Base-by-base conservation (phyloP, 805 yeast species). In the Helenozyma baotianmanensis region DNA sequence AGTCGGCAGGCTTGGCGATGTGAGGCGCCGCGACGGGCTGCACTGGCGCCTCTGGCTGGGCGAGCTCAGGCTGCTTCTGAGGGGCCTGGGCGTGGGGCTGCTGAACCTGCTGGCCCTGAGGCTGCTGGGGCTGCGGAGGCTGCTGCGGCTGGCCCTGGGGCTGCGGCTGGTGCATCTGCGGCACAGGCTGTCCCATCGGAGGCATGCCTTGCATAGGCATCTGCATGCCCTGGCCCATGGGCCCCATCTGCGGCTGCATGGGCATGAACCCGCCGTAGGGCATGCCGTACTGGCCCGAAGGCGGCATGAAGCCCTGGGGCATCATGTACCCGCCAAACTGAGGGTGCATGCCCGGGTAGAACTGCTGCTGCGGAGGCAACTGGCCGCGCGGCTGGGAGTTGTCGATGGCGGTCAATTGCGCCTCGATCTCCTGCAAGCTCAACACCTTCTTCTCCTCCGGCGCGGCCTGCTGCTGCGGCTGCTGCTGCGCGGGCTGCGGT, bases 371-470 rank as follows among this genome's bases (percentile, higher is more conserved):
- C 14, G 33, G 40, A 14, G 38, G 43, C 29, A 33, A 33, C 45
- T 30, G 50, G 51, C 33, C 46, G 43, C 33, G 52, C 14, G 43
- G 51, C 25, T 53, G 61, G 30, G 47, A 31, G 26, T 49, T 49
- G 36, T 62, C 71, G 35, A 70, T 65, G 4, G 72, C 68, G 38
- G 78, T 64, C 53, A 81, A 65, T 48, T 78, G 86, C 7, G 95
- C 86, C 60, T 88, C 96, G 43, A 88, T 74, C 48, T 88, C 94
- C 54, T 83, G 90, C 54, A 86, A 66, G 9, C 95, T 82, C 46
- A 83, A 59, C 14, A 81, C 70, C 47, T 71, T 72, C 45, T 67
- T 66, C 32, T 61, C 67, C 9, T 46, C 46, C 17, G 30, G 21
- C 2, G 40, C 57, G 12, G 32, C 30, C 11, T 47, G 52, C 14